Evolutionary conservation across 1,139 yeast genomes (phyloP).

Genomic region (Pichia sp.): DNA sequence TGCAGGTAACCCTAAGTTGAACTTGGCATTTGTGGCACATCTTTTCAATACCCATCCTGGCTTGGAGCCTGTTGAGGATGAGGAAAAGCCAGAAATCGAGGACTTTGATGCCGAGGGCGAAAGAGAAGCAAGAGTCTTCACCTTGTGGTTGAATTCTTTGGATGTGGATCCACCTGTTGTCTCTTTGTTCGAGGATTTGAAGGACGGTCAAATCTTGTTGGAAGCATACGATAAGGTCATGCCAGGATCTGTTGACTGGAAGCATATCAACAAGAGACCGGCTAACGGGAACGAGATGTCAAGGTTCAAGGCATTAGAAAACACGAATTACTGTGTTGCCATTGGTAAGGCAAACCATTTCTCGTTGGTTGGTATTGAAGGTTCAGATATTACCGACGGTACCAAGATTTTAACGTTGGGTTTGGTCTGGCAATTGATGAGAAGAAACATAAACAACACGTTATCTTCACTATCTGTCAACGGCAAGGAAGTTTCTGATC

Average conservation of each 20-base stretch:
- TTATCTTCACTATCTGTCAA: slow-evolving; percentile 66
- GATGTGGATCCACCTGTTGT: slow-evolving; percentile 96
- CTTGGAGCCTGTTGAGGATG: slow-evolving; percentile 89
- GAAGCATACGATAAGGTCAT: slow-evolving; percentile 95
- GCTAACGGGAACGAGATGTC: slow-evolving; percentile 66
- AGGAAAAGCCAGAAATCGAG: slow-evolving; percentile 81
- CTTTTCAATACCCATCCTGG: slow-evolving; percentile 96
- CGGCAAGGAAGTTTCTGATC: slow-evolving; percentile 72
- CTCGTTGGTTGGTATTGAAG: slow-evolving; percentile 96
- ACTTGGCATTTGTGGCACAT: slow-evolving; percentile 95
- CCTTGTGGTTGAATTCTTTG: slow-evolving; percentile 92
- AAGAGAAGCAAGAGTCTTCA: slow-evolving; percentile 97
- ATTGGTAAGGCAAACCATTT: slow-evolving; percentile 89
- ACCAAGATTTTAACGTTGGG: slow-evolving; percentile 85
- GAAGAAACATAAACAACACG: slow-evolving; percentile 86
- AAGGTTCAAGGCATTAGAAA: slow-evolving; percentile 92
- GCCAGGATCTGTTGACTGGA: slow-evolving; percentile 83
- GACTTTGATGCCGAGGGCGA: slow-evolving; percentile 99
- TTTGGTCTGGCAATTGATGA: slow-evolving; percentile 98
- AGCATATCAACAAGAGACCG: slow-evolving; percentile 80
- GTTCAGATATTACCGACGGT: slow-evolving; percentile 95
- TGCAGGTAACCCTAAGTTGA: slow-evolving; percentile 94
- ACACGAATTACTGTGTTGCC: slow-evolving; percentile 93
- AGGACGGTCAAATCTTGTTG: slow-evolving; percentile 82
- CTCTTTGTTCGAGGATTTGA: slow-evolving; percentile 86